Conservation (phyloP, 805 yeast genomes). For the Blastobotrys peoriensis region DNA sequence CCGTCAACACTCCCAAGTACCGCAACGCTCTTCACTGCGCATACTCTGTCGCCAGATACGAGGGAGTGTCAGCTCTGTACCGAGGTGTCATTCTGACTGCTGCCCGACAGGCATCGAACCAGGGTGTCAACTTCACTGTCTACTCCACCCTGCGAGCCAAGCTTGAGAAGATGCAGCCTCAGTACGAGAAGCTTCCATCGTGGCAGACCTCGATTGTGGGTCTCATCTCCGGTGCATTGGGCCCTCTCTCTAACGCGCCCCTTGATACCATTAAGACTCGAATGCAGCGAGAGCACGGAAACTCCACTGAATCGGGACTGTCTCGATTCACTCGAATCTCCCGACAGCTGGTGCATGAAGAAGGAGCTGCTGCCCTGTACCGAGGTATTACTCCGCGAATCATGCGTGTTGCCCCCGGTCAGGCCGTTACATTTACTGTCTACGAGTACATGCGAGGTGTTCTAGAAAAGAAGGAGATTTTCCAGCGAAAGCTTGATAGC, state of each 20-base stretch:
- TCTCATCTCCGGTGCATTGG: constrained; percentile 89
- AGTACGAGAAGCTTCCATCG: constrained; percentile 66
- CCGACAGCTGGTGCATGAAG: constrained; percentile 73
- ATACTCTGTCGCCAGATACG: constrained; percentile 77
- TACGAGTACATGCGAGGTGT: constrained; percentile 78
- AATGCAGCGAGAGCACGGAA: constrained; percentile 81
- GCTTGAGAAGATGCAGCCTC: constrained; percentile 48
- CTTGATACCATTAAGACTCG: constrained; percentile 95
- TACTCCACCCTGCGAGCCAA: constrained; percentile 76
- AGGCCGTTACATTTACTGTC: constrained; percentile 96
- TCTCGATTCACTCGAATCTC: constrained; percentile 78
- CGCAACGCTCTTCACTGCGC: constrained; percentile 90
- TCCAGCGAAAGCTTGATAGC: constrained; percentile 10
- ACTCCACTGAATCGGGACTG: constrained; percentile 57
- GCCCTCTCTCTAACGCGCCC: constrained; percentile 97
- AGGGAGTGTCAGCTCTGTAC: constrained; percentile 82
- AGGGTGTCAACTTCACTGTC: constrained; percentile 96
- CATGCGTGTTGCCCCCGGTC: constrained; percentile 99
- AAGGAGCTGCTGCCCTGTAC: constrained; percentile 83
- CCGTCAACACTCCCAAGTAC: constrained; percentile 74
- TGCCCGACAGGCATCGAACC: constrained; percentile 96
- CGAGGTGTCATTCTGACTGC: constrained; percentile 95
- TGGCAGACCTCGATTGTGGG: constrained; percentile 95
- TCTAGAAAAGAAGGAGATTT: constrained; percentile 38
- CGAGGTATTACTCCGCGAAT: constrained; percentile 98